Conservation (phyloP, 225 moss, liverwort and hornwort genomes). For the Takakia lepidozioides region DNA sequence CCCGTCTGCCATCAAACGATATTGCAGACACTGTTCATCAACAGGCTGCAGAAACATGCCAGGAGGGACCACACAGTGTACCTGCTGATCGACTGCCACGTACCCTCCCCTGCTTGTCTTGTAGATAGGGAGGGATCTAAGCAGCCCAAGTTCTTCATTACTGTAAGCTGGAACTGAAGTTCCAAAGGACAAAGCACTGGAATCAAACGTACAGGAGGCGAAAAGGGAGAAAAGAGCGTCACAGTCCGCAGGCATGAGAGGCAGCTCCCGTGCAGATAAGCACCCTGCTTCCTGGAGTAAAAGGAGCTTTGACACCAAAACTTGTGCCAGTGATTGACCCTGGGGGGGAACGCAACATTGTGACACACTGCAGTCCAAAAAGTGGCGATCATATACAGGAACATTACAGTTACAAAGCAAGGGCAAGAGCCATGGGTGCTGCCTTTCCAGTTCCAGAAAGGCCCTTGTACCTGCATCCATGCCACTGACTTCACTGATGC, state of each 20-base stretch:
- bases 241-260: constrained; percentile 60
- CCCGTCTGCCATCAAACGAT: constrained; percentile 40
- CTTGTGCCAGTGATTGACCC: constrained; percentile 49
- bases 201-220: constrained; percentile 30
- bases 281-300: constrained; percentile 63
- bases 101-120: constrained; percentile 61
- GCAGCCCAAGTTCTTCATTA: constrained; percentile 45
- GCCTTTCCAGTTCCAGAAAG: constrained; percentile 54
- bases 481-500: constrained; percentile 7
- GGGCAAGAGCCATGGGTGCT: constrained; percentile 64
- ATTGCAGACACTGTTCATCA: constrained; percentile 66
- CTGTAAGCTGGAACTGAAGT: constrained; percentile 32
- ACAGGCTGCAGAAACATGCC: constrained; percentile 68
- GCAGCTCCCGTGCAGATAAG: constrained; percentile 33
- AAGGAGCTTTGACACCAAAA: constrained; percentile 54
- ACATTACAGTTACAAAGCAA: constrained; percentile 61
- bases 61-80: constrained; percentile 73
- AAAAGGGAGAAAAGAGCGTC: constrained; percentile 71
- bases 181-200: constrained; percentile 10
- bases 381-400: constrained; percentile 66
- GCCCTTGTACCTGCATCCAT: constrained; percentile 29
- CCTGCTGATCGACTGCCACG: constrained; percentile 43
- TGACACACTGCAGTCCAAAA: constrained; percentile 54
- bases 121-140: constrained; percentile 68
- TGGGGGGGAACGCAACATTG: constrained; percentile 42